Conservation (phyloP, 2,329 filamentous ascomycete species). For the Colletotrichum tanaceti region DNA sequence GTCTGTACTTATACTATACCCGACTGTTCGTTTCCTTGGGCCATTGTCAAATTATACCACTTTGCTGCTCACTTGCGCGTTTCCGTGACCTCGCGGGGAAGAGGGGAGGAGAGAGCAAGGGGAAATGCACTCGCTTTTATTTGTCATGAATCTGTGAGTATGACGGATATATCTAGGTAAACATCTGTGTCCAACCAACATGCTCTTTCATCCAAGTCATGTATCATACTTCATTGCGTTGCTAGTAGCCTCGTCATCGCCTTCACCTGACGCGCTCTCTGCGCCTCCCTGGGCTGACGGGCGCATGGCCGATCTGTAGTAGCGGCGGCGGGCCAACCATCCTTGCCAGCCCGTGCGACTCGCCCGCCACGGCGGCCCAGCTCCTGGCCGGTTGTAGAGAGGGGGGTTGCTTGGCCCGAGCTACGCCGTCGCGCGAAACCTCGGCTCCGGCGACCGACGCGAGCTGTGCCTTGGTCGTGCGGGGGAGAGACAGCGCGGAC, state of each 20-base stretch:
- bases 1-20: background rate
- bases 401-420: slow-evolving; percentile 38
- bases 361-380: slow-evolving; percentile 55
- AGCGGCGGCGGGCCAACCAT: slow-evolving; percentile 23
- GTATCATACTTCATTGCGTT: background rate
- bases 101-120: background rate
- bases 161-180: background rate
- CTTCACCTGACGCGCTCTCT: background rate
- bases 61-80: background rate
- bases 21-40: background rate
- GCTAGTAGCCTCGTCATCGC: background rate
- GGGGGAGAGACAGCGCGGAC: slow-evolving; percentile 48
- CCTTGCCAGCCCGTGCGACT: slow-evolving; percentile 25
- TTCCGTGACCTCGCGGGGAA: too few species aligned
- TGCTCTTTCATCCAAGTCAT: too few species aligned
- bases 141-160: background rate
- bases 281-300: background rate
- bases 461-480: slow-evolving; percentile 37
- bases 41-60: slow-evolving; percentile 11
- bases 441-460: slow-evolving; percentile 27
- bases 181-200: background rate
- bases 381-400: slow-evolving; percentile 52
- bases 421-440: slow-evolving; percentile 14
- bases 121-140: background rate
- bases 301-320: background rate